Evolutionary conservation across 1,284 basidiomycete species (phyloP).

Genomic region (Ganoderma sinense): DNA sequence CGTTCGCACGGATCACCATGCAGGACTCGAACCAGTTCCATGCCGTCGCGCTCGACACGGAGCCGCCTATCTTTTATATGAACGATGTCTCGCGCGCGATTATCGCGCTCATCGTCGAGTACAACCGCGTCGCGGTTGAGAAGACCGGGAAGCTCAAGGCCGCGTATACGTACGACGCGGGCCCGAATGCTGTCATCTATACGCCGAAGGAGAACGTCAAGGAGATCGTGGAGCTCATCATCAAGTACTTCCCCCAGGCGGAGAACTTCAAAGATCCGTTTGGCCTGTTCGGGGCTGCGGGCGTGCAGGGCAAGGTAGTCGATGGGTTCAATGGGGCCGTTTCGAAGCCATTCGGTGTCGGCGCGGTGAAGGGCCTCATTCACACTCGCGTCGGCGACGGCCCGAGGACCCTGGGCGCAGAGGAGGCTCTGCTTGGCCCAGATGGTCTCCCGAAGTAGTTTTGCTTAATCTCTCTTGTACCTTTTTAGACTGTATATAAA

Average conservation of each 20-base stretch:
- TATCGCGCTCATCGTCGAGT: constrained; percentile 89
- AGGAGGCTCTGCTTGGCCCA: constrained; percentile 62
- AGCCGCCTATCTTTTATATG: constrained; percentile 99
- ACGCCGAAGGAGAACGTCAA: constrained; percentile 81
- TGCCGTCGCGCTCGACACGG: constrained; percentile 95
- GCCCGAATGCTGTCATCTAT: constrained; percentile 99
- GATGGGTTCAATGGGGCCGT: constrained; percentile 84
- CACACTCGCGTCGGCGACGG: constrained; percentile 94
- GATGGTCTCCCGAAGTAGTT: constrained; percentile 63
- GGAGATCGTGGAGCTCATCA: constrained; percentile 79
- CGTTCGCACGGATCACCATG: constrained; percentile 94
- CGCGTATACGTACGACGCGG: constrained; percentile 98
- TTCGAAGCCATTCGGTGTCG: constrained; percentile 74
- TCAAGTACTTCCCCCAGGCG: constrained; percentile 85
- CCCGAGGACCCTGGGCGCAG: constrained; percentile 68
- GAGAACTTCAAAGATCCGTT: constrained; percentile 82
- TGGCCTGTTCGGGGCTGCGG: constrained; percentile 57
- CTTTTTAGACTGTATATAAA: neutral
- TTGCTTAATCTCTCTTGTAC: neutral
- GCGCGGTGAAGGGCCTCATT: constrained; percentile 87
- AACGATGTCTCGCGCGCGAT: constrained; percentile 94
- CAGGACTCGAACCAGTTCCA: constrained; percentile 99
- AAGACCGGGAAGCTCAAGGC: constrained; percentile 76
- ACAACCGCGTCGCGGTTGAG: constrained; percentile 85
- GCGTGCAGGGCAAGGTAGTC: constrained; percentile 56